A percentile compares a stretch with the other conserved stretches of the same genome.
Evolutionary conservation across 352 stramenopile species (phyloP).

Genomic region (Peronospora destructor): DNA sequence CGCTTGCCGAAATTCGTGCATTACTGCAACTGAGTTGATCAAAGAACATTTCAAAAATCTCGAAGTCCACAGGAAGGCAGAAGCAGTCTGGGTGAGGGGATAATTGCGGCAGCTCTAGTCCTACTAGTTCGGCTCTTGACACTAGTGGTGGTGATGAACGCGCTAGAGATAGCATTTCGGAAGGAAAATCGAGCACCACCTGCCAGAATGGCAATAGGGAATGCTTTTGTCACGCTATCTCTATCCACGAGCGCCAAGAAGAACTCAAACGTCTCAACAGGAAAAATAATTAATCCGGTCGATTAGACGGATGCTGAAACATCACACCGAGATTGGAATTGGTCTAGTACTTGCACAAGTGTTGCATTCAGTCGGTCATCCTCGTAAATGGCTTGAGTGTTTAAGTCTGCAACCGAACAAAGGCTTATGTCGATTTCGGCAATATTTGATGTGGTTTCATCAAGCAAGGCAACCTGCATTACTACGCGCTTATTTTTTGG

Average conservation of each 20-base stretch:
- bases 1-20: conserved; percentile 1
- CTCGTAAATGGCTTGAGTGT: conserved; percentile 25
- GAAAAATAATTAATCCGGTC: conserved; percentile 61
- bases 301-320: conserved; percentile 2
- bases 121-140: conserved; percentile 2
- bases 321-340: conserved; percentile 9
- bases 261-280: conserved; percentile 55
- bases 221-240: conserved; percentile 2
- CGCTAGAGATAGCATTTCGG: conserved; percentile 48
- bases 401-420: conserved; percentile 21
- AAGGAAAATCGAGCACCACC: conserved; percentile 66
- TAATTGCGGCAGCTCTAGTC: conserved; percentile 59
- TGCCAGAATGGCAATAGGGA: conserved; percentile 32
- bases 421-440: conserved; percentile 45
- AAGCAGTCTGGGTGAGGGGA: conserved; percentile 78
- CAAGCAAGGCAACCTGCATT: conserved; percentile 42
- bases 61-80: conserved; percentile 72
- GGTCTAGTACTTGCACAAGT: conserved; percentile 30
- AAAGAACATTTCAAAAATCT: conserved; percentile 49
- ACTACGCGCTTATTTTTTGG: conserved; percentile 3
- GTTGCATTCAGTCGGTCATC: conserved; percentile 35
- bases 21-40: conserved; percentile 12
- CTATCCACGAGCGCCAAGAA: conserved; percentile 30
- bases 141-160: conserved; percentile 29
- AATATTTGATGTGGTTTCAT: conserved; percentile 37